Conservation (phyloP, 495 filamentous ascomycete genomes). For the Hyaloscypha bicolor region DNA sequence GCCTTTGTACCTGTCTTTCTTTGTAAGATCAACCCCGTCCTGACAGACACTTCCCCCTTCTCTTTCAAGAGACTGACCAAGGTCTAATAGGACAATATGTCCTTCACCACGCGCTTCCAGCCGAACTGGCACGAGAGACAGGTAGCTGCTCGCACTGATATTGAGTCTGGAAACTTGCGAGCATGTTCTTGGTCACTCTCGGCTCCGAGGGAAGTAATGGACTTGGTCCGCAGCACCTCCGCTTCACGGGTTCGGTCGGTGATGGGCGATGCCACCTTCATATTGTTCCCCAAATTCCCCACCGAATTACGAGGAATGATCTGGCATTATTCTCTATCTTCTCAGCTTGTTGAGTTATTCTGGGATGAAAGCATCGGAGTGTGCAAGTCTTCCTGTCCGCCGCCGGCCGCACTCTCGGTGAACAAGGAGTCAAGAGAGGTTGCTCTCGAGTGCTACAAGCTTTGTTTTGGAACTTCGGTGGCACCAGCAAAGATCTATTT, state of each 20-base stretch:
- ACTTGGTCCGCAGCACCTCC: neutral
- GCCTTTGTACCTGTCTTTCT: no score
- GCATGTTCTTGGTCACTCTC: neutral
- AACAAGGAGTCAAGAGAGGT: neutral
- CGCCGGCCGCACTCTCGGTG: neutral
- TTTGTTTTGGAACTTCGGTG: neutral
- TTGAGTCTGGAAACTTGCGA: no score
- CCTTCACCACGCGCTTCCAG: neutral
- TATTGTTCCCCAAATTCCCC: neutral
- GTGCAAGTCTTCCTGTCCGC: neutral
- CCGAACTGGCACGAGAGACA: neutral
- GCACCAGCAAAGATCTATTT: constrained; percentile 1
- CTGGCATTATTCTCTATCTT: neutral
- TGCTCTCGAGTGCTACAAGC: neutral
- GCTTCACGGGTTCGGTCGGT: neutral
- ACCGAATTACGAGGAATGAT: neutral
- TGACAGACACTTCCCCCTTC: neutral
- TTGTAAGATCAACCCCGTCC: no score
- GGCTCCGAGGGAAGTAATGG: neutral
- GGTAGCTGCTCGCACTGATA: no score
- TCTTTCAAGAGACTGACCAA: neutral
- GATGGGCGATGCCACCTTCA: neutral
- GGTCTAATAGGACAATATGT: neutral
- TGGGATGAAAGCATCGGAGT: neutral
- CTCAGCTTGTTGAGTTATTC: neutral